phyloP scores from a whole-genome alignment of 169 alveolate species.

The Eimeria necatrix region DNA sequence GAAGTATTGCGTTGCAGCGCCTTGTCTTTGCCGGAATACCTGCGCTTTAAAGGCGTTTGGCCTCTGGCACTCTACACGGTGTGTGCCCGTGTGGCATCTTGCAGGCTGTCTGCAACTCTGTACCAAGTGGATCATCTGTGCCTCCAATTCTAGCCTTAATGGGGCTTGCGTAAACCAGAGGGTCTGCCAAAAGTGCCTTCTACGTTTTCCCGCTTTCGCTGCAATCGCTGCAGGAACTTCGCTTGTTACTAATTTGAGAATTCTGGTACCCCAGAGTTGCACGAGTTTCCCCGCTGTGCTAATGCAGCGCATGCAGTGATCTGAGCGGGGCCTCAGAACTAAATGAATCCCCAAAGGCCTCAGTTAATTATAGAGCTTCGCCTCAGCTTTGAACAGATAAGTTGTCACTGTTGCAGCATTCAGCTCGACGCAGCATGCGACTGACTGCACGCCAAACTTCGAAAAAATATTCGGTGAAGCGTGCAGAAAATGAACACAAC shows the following conservation, averaged over 20 bases:
- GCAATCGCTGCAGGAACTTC: background rate
- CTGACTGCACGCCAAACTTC: background rate
- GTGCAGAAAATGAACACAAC: background rate
- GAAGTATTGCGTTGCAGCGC: background rate
- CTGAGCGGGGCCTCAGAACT: no score
- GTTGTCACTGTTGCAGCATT: background rate
- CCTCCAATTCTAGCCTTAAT: background rate
- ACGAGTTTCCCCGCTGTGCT: background rate
- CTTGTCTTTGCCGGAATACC: background rate
- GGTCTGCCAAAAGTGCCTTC: constrained; percentile 5
- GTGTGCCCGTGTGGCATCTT: background rate
- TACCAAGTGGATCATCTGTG: background rate
- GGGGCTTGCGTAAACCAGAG: background rate
- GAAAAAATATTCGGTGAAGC: background rate
- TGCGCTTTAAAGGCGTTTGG: background rate
- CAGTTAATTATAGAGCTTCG: background rate
- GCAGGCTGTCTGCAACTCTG: background rate
- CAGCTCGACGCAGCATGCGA: background rate
- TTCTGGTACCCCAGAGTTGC: background rate
- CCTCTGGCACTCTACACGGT: background rate
- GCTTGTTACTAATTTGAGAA: no score
- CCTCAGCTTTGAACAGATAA: background rate
- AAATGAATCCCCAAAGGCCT: background rate
- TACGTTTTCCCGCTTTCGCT: constrained; percentile 13
- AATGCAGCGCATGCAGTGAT: no score